phyloP scores from a whole-genome alignment of 1,139 yeast species.

The Taiozyma sp. region DNA sequence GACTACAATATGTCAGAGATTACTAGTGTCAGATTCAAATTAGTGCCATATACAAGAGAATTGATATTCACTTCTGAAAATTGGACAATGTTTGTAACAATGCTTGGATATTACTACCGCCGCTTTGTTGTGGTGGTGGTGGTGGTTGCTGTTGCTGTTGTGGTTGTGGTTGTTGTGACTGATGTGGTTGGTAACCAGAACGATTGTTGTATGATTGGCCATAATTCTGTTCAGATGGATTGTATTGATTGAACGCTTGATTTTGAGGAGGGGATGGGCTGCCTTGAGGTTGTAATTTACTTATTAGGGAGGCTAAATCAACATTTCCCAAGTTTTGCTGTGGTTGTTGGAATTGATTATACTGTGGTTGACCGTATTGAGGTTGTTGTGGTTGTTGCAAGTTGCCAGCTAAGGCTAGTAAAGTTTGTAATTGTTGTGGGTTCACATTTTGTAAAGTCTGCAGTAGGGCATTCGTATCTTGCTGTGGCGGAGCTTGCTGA shows the following conservation, averaged over 20 bases:
- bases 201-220: not conserved
- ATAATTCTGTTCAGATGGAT: not conserved
- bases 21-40: not conserved
- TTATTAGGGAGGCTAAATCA: slow-evolving; percentile 7
- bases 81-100: slow-evolving; percentile 32
- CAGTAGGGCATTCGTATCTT: slow-evolving; percentile 1
- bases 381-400: slow-evolving; percentile 9
- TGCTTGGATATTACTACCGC: slow-evolving; percentile 30
- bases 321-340: slow-evolving; percentile 12
- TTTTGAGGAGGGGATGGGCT: slow-evolving; percentile 2
- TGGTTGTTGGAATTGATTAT: slow-evolving; percentile 16
- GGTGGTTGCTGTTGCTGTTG: slow-evolving; percentile 8
- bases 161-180: slow-evolving; percentile 4
- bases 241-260: slow-evolving; percentile 1
- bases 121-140: slow-evolving; percentile 8
- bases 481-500: slow-evolving; percentile 10
- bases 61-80: slow-evolving; percentile 12
- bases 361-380: slow-evolving; percentile 16
- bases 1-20: not conserved
- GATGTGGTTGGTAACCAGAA: slow-evolving; percentile 1
- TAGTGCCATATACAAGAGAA: not conserved
- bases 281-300: slow-evolving; percentile 7
- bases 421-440: slow-evolving; percentile 10
- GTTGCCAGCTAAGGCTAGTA: slow-evolving; percentile 3
- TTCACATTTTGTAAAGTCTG: slow-evolving; percentile 6